Evolutionary conservation across 2,329 filamentous ascomycete species (phyloP).

Genomic region (Phialocephala sp.): DNA sequence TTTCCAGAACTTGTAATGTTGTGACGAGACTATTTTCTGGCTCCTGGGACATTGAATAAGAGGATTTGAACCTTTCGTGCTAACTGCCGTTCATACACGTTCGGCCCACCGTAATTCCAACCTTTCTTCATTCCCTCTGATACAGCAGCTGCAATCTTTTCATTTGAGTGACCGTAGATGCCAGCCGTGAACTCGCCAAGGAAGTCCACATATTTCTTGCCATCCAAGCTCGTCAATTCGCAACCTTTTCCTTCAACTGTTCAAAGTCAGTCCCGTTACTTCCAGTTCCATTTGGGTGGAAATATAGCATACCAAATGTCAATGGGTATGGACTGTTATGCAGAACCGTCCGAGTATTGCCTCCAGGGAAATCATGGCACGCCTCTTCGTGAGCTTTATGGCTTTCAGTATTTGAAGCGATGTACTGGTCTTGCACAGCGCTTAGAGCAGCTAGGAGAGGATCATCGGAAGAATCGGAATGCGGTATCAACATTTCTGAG

Average conservation of each 20-base stretch:
- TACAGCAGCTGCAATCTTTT: conserved; percentile 57
- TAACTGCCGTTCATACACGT: conserved; percentile 55
- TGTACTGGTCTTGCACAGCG: conserved; percentile 24
- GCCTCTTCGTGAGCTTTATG: conserved; percentile 33
- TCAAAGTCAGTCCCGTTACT: not conserved
- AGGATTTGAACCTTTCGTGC: conserved; percentile 47
- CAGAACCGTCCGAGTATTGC: conserved; percentile 38
- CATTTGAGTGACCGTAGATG: conserved; percentile 69
- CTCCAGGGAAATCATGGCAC: conserved; percentile 34
- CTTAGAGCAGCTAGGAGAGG: conserved; percentile 12
- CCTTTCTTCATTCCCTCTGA: conserved; percentile 48
- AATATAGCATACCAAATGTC: conserved; percentile 23
- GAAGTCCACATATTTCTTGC: conserved; percentile 59
- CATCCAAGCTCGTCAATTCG: conserved; percentile 34
- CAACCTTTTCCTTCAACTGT: conserved; percentile 27
- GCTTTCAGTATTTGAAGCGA: conserved; percentile 25
- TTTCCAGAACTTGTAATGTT: not conserved
- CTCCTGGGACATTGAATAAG: not conserved
- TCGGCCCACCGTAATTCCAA: conserved; percentile 62
- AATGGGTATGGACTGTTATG: conserved; percentile 36
- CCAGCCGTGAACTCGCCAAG: conserved; percentile 68
- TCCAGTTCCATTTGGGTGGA: conserved; percentile 5
- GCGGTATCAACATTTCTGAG: not conserved
- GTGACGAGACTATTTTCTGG: no score
- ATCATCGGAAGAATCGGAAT: not conserved